Percentiles rank a stretch among this genome's conserved stretches.
Conservation (phyloP, 805 yeast genomes). For the Schwanniomyces occidentalis region DNA sequence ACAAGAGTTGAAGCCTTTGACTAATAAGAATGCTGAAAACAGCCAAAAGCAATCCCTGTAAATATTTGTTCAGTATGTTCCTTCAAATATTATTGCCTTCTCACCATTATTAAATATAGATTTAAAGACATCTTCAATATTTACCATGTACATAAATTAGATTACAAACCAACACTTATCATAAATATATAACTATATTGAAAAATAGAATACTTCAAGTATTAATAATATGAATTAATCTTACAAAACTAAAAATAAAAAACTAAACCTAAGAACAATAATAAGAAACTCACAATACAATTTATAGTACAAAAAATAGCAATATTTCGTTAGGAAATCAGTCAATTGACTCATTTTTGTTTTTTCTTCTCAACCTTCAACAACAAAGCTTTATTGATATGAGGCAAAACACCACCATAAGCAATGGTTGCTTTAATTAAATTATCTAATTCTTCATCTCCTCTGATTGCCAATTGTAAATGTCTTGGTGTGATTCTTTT, state of each 20-base stretch:
- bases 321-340: neutral
- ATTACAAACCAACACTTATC: no score
- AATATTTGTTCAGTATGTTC: no score
- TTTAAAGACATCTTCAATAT: no score
- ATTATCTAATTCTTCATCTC: slow-evolving; percentile 95
- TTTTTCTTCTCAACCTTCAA: slow-evolving; percentile 71
- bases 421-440: slow-evolving; percentile 95
- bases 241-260: slow-evolving; percentile 3
- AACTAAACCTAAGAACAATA: neutral
- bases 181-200: no score
- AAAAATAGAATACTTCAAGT: slow-evolving; percentile 2
- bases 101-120: no score
- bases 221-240: neutral
- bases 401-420: slow-evolving; percentile 97
- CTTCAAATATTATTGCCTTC: no score
- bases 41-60: no score
- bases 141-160: no score
- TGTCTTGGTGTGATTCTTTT: slow-evolving; percentile 98
- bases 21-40: no score
- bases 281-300: slow-evolving; percentile 1
- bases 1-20: no score
- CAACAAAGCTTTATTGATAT: slow-evolving; percentile 78
- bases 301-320: slow-evolving; percentile 3
- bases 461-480: slow-evolving; percentile 93
- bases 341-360: slow-evolving; percentile 11